A percentile compares a stretch with the other conserved stretches of the same genome.
phyloP scores from a whole-genome alignment of 2,329 filamentous ascomycete genomes.

The Cercospora citrullina region DNA sequence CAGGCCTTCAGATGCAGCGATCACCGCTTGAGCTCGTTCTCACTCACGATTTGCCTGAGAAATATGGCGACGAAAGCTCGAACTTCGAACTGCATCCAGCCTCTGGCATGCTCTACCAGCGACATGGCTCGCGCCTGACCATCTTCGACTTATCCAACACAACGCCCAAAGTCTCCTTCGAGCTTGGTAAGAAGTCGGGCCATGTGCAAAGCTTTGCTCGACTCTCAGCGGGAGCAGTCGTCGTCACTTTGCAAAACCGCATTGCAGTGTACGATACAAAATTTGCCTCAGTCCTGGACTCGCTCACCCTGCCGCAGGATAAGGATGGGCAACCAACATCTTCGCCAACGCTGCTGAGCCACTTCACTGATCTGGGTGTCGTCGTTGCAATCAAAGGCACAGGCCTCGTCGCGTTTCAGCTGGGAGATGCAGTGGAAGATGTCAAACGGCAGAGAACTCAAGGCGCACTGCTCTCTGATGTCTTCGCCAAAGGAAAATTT shows the following conservation, averaged over 20 bases:
- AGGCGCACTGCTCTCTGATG: conserved; percentile 67
- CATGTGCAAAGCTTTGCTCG: conserved; percentile 62
- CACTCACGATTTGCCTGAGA: conserved; percentile 28
- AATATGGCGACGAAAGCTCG: conserved; percentile 12
- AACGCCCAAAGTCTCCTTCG: conserved; percentile 59
- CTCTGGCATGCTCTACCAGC: conserved; percentile 63
- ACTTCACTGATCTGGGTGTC: conserved; percentile 66
- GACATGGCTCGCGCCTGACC: conserved; percentile 55
- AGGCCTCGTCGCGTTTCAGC: conserved; percentile 66
- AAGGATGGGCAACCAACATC: not conserved
- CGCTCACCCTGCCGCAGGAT: conserved; percentile 37
- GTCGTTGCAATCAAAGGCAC: conserved; percentile 65
- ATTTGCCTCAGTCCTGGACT: conserved; percentile 56
- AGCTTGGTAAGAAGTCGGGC: conserved; percentile 49
- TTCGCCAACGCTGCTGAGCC: conserved; percentile 40
- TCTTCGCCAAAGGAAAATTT: conserved; percentile 64
- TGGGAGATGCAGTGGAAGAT: conserved; percentile 36
- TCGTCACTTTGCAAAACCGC: conserved; percentile 59
- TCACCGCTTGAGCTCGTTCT: conserved; percentile 26
- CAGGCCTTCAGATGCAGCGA: conserved; percentile 17
- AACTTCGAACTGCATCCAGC: conserved; percentile 51
- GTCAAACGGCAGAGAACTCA: conserved; percentile 42
- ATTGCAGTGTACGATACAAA: conserved; percentile 69
- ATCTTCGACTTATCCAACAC: conserved; percentile 65
- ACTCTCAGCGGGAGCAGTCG: conserved; percentile 65